Percentiles rank a stretch among this genome's conserved stretches.
Conservation (phyloP, 1,284 basidiomycete species). For the Meripilus lineatus region DNA sequence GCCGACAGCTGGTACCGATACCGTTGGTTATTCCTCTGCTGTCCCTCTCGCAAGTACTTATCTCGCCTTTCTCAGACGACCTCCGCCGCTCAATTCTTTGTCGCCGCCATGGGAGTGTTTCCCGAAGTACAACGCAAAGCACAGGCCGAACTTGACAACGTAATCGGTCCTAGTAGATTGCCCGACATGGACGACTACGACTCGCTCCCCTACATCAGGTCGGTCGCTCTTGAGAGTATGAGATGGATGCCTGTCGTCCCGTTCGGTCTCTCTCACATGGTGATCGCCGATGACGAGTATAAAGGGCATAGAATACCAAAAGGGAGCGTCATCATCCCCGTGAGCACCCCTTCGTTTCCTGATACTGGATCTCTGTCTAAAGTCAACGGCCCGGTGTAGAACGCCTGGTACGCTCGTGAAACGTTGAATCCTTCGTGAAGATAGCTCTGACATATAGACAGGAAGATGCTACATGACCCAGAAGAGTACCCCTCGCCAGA, state of each 20-base stretch:
- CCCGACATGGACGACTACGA: slow-evolving; percentile 14
- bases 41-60: not conserved
- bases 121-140: slow-evolving; percentile 13
- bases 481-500: not conserved
- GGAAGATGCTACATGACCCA: not conserved
- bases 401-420: slow-evolving; percentile 6
- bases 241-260: slow-evolving; percentile 12
- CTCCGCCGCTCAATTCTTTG: slow-evolving; percentile 1
- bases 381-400: slow-evolving; percentile 14
- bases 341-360: slow-evolving; percentile 9
- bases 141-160: slow-evolving; percentile 24
- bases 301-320: slow-evolving; percentile 18
- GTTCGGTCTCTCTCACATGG: not conserved
- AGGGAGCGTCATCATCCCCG: slow-evolving; percentile 13
- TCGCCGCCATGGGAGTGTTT: slow-evolving; percentile 4
- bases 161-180: slow-evolving; percentile 13
- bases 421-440: slow-evolving; percentile 11
- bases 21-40: not conserved
- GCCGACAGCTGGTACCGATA: slow-evolving; percentile 4
- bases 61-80: not conserved
- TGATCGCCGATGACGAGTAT: slow-evolving; percentile 17
- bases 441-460: slow-evolving; percentile 15
- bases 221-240: slow-evolving; percentile 18
- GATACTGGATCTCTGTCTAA: slow-evolving; percentile 8
- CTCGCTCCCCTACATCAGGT: slow-evolving; percentile 19